Conservation (phyloP, 306 rosid species). For the Cucumis sativus region DNA sequence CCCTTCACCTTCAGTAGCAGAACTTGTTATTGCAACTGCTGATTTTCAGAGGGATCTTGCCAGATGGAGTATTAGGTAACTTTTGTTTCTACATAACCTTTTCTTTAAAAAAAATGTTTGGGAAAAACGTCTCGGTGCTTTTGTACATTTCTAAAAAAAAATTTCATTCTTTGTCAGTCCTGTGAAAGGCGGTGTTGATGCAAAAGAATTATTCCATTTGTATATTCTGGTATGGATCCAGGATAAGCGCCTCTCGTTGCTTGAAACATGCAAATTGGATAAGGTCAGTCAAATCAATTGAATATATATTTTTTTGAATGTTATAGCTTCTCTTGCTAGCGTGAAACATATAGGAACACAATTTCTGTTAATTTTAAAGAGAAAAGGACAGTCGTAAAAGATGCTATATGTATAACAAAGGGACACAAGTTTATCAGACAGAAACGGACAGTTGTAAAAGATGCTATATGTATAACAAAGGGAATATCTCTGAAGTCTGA, state of each 20-base stretch:
- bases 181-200: conserved; percentile 85
- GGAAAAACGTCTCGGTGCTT: neutral
- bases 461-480: neutral
- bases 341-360: neutral
- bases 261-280: conserved; percentile 82
- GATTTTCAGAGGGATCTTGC: conserved; percentile 85
- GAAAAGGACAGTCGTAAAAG: neutral
- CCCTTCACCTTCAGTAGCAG: conserved; percentile 83
- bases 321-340: neutral
- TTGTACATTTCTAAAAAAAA: conserved; percentile 1
- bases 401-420: neutral
- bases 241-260: conserved; percentile 73
- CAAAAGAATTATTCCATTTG: conserved; percentile 90
- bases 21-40: conserved; percentile 82
- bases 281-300: conserved; percentile 39
- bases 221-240: conserved; percentile 91
- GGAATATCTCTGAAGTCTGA: neutral
- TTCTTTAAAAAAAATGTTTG: neutral
- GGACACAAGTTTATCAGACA: neutral
- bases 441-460: neutral
- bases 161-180: conserved; percentile 40
- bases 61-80: conserved; percentile 64
- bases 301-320: neutral
- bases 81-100: conserved; percentile 4
- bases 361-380: neutral